Evolutionary conservation across 164 flowering plant species (phyloP).

Genomic region (Piper betle): DNA sequence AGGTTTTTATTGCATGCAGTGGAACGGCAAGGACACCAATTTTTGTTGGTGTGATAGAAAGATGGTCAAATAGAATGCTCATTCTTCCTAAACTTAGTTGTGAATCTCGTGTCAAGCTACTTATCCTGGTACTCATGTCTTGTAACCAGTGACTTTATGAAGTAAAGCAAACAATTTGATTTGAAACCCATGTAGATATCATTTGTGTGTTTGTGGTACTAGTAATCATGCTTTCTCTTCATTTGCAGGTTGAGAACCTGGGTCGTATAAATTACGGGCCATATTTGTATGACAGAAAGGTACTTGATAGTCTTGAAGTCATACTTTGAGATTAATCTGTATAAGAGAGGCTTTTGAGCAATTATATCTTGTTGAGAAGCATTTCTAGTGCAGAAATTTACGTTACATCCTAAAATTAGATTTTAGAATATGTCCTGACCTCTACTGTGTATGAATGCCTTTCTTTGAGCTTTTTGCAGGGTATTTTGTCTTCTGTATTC

Average conservation of each 20-base stretch:
- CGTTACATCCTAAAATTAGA: too few species aligned
- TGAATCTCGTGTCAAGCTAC: conserved; percentile 41
- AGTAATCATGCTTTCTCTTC: neutral
- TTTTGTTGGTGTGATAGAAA: conserved; percentile 51
- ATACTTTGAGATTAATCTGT: neutral
- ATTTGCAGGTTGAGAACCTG: conserved; percentile 83
- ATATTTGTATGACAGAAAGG: conserved; percentile 74
- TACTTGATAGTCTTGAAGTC: conserved; percentile 9
- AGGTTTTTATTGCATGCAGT: conserved; percentile 64
- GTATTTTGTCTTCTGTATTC: conserved; percentile 67
- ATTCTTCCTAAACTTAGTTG: conserved; percentile 46
- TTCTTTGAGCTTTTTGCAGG: conserved; percentile 29
- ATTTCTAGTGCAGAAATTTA: neutral
- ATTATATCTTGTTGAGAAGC: neutral
- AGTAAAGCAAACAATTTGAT: too few species aligned
- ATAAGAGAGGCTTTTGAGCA: neutral
- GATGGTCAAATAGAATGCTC: conserved; percentile 59
- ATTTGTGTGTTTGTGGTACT: neutral
- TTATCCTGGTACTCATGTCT: conserved; percentile 38
- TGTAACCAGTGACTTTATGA: neutral
- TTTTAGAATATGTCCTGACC: neutral
- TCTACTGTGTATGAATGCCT: neutral
- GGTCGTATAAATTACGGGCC: conserved; percentile 91
- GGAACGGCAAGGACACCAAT: conserved; percentile 25
- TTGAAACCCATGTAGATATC: neutral